phyloP scores from a whole-genome alignment of 2,329 filamentous ascomycete species.

The Amylocarpus encephaloides region DNA sequence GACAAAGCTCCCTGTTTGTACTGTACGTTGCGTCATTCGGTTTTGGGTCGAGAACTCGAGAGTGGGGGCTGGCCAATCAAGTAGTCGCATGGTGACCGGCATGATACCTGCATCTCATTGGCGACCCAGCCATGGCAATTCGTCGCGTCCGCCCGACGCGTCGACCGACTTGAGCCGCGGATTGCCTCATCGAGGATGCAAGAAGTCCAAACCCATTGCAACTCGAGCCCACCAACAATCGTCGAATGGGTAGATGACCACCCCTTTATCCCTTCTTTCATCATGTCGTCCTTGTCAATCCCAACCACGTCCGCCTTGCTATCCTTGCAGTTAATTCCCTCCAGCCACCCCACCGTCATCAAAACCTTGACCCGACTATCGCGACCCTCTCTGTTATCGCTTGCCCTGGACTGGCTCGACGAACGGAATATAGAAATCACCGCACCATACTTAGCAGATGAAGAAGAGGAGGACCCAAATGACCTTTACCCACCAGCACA shows the following conservation, averaged over 20 bases:
- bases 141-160: too few species aligned
- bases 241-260: background rate
- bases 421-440: slow-evolving; percentile 55
- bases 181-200: too few species aligned
- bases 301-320: slow-evolving; percentile 67
- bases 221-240: too few species aligned
- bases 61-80: too few species aligned
- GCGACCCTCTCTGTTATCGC: slow-evolving; percentile 62
- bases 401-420: slow-evolving; percentile 73
- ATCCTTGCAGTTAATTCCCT: slow-evolving; percentile 62
- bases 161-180: too few species aligned
- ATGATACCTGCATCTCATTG: too few species aligned
- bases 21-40: too few species aligned
- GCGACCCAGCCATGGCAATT: too few species aligned
- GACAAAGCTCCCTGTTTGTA: too few species aligned
- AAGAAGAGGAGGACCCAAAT: slow-evolving; percentile 51
- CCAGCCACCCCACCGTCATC: slow-evolving; percentile 55
- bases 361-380: slow-evolving; percentile 66
- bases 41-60: too few species aligned
- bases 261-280: background rate
- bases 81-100: too few species aligned
- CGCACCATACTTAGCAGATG: slow-evolving; percentile 53
- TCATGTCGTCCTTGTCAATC: slow-evolving; percentile 45
- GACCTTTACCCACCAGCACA: slow-evolving; percentile 64
- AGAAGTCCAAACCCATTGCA: too few species aligned